Evolutionary conservation across 805 yeast species (phyloP).

Genomic region (Wickerhamiella sorbophila): DNA sequence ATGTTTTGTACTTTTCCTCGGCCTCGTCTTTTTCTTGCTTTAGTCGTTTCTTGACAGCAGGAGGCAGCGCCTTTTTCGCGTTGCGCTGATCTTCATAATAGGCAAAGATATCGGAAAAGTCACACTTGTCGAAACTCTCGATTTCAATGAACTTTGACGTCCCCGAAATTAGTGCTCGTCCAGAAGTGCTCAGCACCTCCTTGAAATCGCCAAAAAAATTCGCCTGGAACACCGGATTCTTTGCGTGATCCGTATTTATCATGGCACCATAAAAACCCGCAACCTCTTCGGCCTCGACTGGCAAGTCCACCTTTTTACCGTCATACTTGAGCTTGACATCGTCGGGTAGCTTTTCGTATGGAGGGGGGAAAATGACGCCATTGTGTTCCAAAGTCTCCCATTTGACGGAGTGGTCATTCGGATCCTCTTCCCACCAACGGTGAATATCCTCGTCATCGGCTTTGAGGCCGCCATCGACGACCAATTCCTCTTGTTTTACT

Average conservation of each 20-base stretch:
- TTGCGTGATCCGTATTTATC: slow-evolving; percentile 69
- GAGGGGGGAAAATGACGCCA: slow-evolving; percentile 91
- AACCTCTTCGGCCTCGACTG: slow-evolving; percentile 82
- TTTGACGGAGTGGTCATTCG: slow-evolving; percentile 57
- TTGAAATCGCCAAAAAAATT: slow-evolving; percentile 75
- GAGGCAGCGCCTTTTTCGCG: slow-evolving; percentile 52
- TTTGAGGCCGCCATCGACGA: slow-evolving; percentile 16
- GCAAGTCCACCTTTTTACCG: slow-evolving; percentile 59
- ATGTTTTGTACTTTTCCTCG: slow-evolving; percentile 72
- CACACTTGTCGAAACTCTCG: slow-evolving; percentile 51
- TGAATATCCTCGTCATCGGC: slow-evolving; percentile 44
- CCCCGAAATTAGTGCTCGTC: slow-evolving; percentile 37
- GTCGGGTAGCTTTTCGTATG: slow-evolving; percentile 71
- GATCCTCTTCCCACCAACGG: slow-evolving; percentile 77
- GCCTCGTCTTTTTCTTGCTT: slow-evolving; percentile 57
- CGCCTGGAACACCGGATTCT: slow-evolving; percentile 70
- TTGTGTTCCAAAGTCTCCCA: slow-evolving; percentile 81
- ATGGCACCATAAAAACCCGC: slow-evolving; percentile 91
- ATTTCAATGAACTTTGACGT: slow-evolving; percentile 30
- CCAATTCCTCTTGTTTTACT: background rate
- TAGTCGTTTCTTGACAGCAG: slow-evolving; percentile 60
- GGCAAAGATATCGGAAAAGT: slow-evolving; percentile 59
- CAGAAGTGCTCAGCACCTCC: slow-evolving; percentile 50
- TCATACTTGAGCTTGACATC: slow-evolving; percentile 63
- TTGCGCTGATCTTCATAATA: slow-evolving; percentile 57